These are phyloP conservation scores for Pseudevernia furfuracea DNA, from an alignment of 495 filamentous ascomycete genomes.

Conservation along the genomic window DNA sequence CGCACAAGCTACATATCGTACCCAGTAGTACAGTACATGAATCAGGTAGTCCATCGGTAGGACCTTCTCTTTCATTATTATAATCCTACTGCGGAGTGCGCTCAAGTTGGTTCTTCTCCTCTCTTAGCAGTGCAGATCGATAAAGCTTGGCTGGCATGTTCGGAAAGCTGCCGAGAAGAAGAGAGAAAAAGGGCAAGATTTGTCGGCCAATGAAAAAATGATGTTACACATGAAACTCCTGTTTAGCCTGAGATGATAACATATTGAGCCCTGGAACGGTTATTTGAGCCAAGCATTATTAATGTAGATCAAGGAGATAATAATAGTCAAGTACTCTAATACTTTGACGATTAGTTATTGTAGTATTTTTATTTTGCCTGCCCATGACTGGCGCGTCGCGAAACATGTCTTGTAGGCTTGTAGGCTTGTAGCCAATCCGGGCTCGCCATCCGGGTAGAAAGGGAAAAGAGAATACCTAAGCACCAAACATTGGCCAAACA, in stretches of 20 bases:
- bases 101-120: no score
- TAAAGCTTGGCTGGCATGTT: background rate
- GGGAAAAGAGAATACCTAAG: background rate
- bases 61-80: background rate
- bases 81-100: background rate
- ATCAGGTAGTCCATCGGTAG: background rate
- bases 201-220: background rate
- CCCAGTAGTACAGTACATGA: no score
- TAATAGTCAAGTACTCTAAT: no score
- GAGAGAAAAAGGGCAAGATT: background rate
- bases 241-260: no score
- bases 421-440: background rate
- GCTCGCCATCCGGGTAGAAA: no score
- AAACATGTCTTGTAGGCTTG: no score
- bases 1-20: no score
- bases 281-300: no score
- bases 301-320: no score
- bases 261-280: background rate
- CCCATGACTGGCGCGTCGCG: background rate
- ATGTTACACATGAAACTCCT: background rate
- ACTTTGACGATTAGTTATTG: no score
- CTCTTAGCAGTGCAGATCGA: background rate
- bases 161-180: slow-evolving; percentile 4
- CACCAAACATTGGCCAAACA: no score
- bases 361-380: background rate